These are phyloP conservation scores for Emericellopsis atlantica DNA, from an alignment of 2,329 filamentous ascomycete species.

Conservation along the genomic window DNA sequence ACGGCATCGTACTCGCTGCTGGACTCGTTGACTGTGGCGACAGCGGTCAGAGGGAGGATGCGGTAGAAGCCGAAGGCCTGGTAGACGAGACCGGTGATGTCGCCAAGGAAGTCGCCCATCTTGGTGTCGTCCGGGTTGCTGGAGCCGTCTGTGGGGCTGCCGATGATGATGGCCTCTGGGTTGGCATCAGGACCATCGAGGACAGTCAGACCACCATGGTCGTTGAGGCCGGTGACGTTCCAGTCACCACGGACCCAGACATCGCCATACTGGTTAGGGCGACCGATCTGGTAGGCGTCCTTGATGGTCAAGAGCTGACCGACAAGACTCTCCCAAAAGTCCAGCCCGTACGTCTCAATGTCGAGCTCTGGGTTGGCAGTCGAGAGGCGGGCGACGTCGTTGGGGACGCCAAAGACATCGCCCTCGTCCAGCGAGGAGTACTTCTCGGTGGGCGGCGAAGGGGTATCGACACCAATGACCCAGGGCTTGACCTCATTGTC, in stretches of 20 bases:
- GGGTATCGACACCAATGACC: constrained; percentile 45
- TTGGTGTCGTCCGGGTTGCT: constrained; percentile 45
- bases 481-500: constrained; percentile 42
- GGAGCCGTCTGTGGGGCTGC: constrained; percentile 51
- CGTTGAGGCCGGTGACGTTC: constrained; percentile 48
- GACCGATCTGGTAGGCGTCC: constrained; percentile 40
- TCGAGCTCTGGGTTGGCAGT: constrained; percentile 46
- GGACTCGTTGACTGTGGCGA: constrained; percentile 32
- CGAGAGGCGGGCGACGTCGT: constrained; percentile 45
- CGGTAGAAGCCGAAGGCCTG: constrained; percentile 58
- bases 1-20: constrained; percentile 35
- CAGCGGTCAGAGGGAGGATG: constrained; percentile 49
- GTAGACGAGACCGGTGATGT: constrained; percentile 56
- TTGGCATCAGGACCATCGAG: constrained; percentile 47
- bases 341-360: constrained; percentile 50
- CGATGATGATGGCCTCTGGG: constrained; percentile 56
- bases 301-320: constrained; percentile 56
- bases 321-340: constrained; percentile 61
- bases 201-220: constrained; percentile 52
- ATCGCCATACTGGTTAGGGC: constrained; percentile 53
- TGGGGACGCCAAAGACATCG: constrained; percentile 52
- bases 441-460: constrained; percentile 45
- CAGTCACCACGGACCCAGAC: constrained; percentile 58
- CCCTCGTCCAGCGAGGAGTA: constrained; percentile 52
- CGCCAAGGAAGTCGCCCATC: constrained; percentile 50